Percentiles rank a stretch among this genome's conserved stretches.
Evolutionary conservation across 352 stramenopile genomes (phyloP).

Genomic region (Phytophthora ohioensis): DNA sequence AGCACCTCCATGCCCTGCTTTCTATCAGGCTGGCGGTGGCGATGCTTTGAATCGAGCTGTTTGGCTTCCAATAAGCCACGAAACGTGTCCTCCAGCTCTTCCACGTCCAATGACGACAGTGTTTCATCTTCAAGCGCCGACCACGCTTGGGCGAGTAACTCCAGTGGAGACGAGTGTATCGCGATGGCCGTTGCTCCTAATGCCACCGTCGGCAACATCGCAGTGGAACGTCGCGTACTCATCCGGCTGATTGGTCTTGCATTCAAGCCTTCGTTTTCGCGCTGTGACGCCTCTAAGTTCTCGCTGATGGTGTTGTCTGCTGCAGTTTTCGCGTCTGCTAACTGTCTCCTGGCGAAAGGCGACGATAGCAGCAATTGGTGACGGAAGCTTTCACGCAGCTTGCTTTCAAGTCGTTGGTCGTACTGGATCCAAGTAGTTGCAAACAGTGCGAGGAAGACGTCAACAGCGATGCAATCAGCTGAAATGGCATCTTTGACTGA

Average conservation of each 20-base stretch:
- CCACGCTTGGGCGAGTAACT: conserved; percentile 49
- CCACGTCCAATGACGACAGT: conserved; percentile 50
- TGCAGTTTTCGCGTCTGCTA: conserved; percentile 9
- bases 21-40: conserved; percentile 1
- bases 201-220: conserved; percentile 17
- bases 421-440: conserved; percentile 52
- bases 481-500: conserved; percentile 11
- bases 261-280: neutral
- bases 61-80: conserved; percentile 47
- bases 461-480: conserved; percentile 44
- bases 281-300: conserved; percentile 2
- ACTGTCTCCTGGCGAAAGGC: conserved; percentile 31
- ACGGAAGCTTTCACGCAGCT: conserved; percentile 60
- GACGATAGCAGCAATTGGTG: conserved; percentile 48
- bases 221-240: conserved; percentile 14
- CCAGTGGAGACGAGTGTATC: conserved; percentile 37
- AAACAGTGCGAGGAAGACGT: conserved; percentile 64
- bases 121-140: conserved; percentile 44
- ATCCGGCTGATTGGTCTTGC: conserved; percentile 15
- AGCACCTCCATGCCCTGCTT: conserved; percentile 3
- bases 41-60: conserved; percentile 28
- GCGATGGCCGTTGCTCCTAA: conserved; percentile 20
- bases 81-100: conserved; percentile 54
- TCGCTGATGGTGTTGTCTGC: neutral
- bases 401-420: conserved; percentile 50